Base-by-base conservation (phyloP, 768 basidiomycete genomes). In the Lactarius akahatsu region DNA sequence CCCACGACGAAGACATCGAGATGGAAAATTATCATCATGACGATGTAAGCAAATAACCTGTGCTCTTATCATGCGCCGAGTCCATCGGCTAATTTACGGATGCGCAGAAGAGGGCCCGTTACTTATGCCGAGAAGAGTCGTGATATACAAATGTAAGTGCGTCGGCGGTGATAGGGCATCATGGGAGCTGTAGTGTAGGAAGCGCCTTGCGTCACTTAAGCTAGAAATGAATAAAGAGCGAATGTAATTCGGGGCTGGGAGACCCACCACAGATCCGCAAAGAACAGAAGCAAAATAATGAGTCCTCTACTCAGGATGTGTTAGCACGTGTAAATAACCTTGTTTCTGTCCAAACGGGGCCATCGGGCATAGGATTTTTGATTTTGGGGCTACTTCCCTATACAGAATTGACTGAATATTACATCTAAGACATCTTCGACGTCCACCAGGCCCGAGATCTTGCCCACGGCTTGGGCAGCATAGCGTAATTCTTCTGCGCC, bases 401-500 rank as follows among this genome's bases (percentile, higher is more conserved):
- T 69, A 73, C 94, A 96, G 75, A 96, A 96, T 59, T 91, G 89
- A 40, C 82, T 80, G 73, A 96, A 96, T 30, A 96, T 83, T 23
- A 84, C 84, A 65, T 94, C 92, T 26, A 96, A 75, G 9, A 96
- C 80, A 66, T 96, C 92, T 71, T 96, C 94, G 15, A 88, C 85
- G 56, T 88, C 88, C 63, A 96, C 88, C 9, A 82, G 73, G 4
- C 94, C 94, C 2, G 89, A 87, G n/a, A 96, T 86, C 65, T 86
- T 85, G 1, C 92, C 94, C n/a, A 96, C 83, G 4, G 92, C 88
- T 65, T 85, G 83, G 0, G 89, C 87, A 2, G 93, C 94, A 73
- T 94, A 93, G 30, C 94, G 86, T 30, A 96, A 80, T 73, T 94
- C 92, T 74, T 96, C 94, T 0, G 93, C 93, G 5, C 85, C 92